Conservation (phyloP, 805 yeast genomes). For the Hemisphaericaspora nanyangensis region DNA sequence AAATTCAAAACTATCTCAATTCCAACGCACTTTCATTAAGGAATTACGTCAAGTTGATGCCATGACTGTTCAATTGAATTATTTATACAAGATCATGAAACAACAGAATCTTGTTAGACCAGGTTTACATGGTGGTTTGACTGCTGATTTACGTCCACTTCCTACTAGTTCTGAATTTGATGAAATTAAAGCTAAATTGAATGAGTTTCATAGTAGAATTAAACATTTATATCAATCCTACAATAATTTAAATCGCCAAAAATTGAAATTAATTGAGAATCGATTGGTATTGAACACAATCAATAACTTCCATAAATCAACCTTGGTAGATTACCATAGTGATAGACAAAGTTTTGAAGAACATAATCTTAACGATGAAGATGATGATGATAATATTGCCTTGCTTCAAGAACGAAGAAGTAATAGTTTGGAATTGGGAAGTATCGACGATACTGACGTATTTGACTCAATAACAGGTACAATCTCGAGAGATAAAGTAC, state of each 20-base stretch:
- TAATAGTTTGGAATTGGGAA: constrained; percentile 21
- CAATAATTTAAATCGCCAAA: constrained; percentile 21
- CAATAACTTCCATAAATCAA: constrained; percentile 29
- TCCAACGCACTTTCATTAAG: constrained; percentile 42
- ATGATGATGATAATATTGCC: constrained; percentile 24
- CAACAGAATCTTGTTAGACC: constrained; percentile 10
- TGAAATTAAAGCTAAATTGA: constrained; percentile 22
- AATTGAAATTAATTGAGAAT: constrained; percentile 26
- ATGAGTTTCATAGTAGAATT: constrained; percentile 25
- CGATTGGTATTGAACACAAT: constrained; percentile 31
- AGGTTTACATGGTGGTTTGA: not conserved
- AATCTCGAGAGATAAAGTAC: constrained; percentile 31
- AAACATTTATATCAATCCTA: constrained; percentile 36
- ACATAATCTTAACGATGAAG: constrained; percentile 1
- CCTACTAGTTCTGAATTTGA: constrained; percentile 36
- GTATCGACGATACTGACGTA: constrained; percentile 20
- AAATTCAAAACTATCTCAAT: constrained; percentile 41
- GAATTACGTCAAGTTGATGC: constrained; percentile 38
- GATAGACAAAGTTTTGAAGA: constrained; percentile 1
- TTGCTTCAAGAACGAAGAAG: constrained; percentile 22
- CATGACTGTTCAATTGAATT: constrained; percentile 27
- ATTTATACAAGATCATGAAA: constrained; percentile 24
- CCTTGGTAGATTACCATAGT: constrained; percentile 9
- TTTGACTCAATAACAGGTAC: constrained; percentile 35
- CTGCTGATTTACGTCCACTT: constrained; percentile 13